These are phyloP conservation scores for Cardamine chenopodiifolia DNA, from an alignment of 345 rosid species.

Conservation along the genomic window DNA sequence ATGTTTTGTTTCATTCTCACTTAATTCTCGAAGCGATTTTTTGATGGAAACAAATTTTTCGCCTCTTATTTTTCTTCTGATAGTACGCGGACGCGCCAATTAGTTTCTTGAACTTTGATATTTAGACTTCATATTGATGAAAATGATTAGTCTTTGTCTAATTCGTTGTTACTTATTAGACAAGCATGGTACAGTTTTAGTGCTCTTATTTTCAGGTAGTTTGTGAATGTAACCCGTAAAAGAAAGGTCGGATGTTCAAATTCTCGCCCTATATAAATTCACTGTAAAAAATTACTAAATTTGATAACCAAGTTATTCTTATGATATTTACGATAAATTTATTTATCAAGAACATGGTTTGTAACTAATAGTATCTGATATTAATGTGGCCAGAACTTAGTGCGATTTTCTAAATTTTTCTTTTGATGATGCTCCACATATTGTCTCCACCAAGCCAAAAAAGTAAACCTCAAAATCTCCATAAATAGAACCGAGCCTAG, in stretches of 20 bases:
- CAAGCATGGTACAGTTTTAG: background rate
- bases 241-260: background rate
- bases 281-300: background rate
- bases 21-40: background rate
- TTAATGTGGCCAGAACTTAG: background rate
- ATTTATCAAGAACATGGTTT: background rate
- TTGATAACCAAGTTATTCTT: background rate
- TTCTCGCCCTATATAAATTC: background rate
- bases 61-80: background rate
- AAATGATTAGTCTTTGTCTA: background rate
- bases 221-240: background rate
- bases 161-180: no score
- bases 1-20: background rate
- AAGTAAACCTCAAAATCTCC: slow-evolving; percentile 22
- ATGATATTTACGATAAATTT: background rate
- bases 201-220: background rate
- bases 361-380: background rate
- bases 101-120: background rate
- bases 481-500: slow-evolving; percentile 54
- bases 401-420: background rate
- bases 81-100: background rate
- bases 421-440: slow-evolving; percentile 44
- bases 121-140: background rate
- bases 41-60: no score
- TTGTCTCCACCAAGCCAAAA: slow-evolving; percentile 46